These are phyloP conservation scores for Inonotus hispidus DNA, from an alignment of 1,284 basidiomycete genomes.

Conservation along the genomic window DNA sequence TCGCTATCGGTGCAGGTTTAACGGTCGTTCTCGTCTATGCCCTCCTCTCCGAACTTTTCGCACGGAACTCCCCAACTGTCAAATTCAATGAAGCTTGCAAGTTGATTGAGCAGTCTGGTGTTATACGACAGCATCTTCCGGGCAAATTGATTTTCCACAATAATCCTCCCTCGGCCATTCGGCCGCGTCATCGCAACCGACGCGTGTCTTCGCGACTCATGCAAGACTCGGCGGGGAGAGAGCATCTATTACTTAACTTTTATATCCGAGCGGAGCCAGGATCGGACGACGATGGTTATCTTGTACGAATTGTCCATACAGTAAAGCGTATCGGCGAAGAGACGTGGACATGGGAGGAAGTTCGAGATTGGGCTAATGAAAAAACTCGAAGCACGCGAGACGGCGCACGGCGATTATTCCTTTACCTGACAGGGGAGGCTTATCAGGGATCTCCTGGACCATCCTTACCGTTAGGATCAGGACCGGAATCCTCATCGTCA, in stretches of 20 bases:
- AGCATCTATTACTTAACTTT: slow-evolving; percentile 78
- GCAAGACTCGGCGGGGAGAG: slow-evolving; percentile 61
- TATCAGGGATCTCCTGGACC: slow-evolving; percentile 17
- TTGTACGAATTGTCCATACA: slow-evolving; percentile 20
- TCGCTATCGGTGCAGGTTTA: slow-evolving; percentile 76
- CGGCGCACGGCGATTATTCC: slow-evolving; percentile 51
- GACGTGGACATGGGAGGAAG: slow-evolving; percentile 50
- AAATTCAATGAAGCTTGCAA: slow-evolving; percentile 85
- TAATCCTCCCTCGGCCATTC: slow-evolving; percentile 61
- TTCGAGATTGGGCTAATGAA: slow-evolving; percentile 40
- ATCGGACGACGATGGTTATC: slow-evolving; percentile 40
- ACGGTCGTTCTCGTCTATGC: slow-evolving; percentile 82
- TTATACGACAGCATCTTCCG: slow-evolving; percentile 60
- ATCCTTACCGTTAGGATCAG: slow-evolving; percentile 5
- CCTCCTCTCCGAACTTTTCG: slow-evolving; percentile 85
- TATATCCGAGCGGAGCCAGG: slow-evolving; percentile 57
- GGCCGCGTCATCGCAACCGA: slow-evolving; percentile 74
- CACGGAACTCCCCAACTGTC: slow-evolving; percentile 88
- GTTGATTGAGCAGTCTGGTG: slow-evolving; percentile 68
- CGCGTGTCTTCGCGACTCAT: slow-evolving; percentile 71
- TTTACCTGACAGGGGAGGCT: slow-evolving; percentile 61
- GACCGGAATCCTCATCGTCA: neutral
- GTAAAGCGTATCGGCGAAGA: slow-evolving; percentile 29
- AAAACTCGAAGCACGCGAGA: slow-evolving; percentile 37
- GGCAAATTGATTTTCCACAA: slow-evolving; percentile 69